These are phyloP conservation scores for Moniliophthora roreri DNA, from an alignment of 1,284 basidiomycete species.

Conservation along the genomic window DNA sequence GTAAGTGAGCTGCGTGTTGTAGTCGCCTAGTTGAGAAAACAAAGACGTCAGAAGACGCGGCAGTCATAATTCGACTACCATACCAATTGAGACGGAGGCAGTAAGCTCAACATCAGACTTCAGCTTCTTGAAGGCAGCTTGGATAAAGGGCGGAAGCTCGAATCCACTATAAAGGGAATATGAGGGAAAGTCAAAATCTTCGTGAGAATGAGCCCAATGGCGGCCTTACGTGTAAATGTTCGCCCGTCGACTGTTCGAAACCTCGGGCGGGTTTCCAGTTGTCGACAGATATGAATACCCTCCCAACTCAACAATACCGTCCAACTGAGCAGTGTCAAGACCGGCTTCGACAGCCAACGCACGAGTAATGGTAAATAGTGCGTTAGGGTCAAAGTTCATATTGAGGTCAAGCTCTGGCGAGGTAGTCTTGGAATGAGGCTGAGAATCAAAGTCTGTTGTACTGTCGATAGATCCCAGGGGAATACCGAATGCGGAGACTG, in stretches of 20 bases:
- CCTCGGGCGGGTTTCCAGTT: constrained; percentile 30
- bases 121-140: constrained; percentile 65
- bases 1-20: constrained; percentile 62
- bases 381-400: constrained; percentile 73
- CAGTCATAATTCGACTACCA: background rate
- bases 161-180: constrained; percentile 49
- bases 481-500: constrained; percentile 65
- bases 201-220: constrained; percentile 3
- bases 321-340: constrained; percentile 60
- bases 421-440: constrained; percentile 54
- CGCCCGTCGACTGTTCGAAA: constrained; percentile 33
- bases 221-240: constrained; percentile 55
- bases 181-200: background rate
- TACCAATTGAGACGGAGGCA: constrained; percentile 61
- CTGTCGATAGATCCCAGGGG: constrained; percentile 65
- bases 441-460: constrained; percentile 50
- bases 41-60: background rate
- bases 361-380: constrained; percentile 72
- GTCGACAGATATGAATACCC: constrained; percentile 63
- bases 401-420: constrained; percentile 63
- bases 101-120: constrained; percentile 62
- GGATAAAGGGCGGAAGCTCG: constrained; percentile 65
- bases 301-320: constrained; percentile 70
- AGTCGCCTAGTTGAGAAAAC: constrained; percentile 46
- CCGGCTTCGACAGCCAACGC: constrained; percentile 66